Evolutionary conservation across 1,284 basidiomycete genomes (phyloP), one percentile per base, ranked within the genome.

Genomic region (Schizopora paradoxa): DNA sequence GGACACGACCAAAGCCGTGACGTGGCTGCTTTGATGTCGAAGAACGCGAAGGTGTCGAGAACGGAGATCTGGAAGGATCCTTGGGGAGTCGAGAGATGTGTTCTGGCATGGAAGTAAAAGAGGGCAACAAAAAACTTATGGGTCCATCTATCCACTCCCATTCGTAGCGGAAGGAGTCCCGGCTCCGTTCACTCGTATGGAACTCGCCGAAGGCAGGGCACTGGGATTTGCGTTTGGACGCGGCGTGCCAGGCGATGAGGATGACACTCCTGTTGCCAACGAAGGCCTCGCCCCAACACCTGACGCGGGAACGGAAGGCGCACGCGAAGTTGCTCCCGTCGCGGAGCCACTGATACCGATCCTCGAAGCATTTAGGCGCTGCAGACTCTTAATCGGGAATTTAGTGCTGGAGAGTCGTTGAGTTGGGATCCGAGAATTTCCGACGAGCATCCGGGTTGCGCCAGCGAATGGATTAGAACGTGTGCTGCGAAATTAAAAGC

Each of bases 321-420:
- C 27, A 5, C 40, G 7, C 16, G 41, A 41, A 23, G 56, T n/a
- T n/a, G n/a, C n/a, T n/a, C n/a, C n/a, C n/a, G n/a, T n/a, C n/a
- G n/a, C n/a, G n/a, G n/a, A n/a, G n/a, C n/a, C n/a, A n/a, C n/a
- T n/a, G n/a, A n/a, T n/a, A n/a, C n/a, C n/a, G n/a, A n/a, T 68
- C 35, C 66, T 66, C 16, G 74, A 74, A 25, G 81, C 76, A 53
- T 83, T 86, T 44, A 94, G 76, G 11, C 87, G 81, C 56, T 87
- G 84, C 5, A 93, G 74, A 1, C 87, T 88, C 60, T 90, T 90
- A 62, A 92, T 81, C 6, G 91, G 91, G 70, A 94, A 95, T 60
- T 91, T 91, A n/a, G 91, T 93, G 54, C 89, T 91, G 59, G 31
- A 51, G 19, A 35, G 28, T 19, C 34, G 34, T 33, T 28, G 32